These are phyloP conservation scores for Penicillium riverlandense DNA, from an alignment of 495 filamentous ascomycete genomes.

Conservation along the genomic window DNA sequence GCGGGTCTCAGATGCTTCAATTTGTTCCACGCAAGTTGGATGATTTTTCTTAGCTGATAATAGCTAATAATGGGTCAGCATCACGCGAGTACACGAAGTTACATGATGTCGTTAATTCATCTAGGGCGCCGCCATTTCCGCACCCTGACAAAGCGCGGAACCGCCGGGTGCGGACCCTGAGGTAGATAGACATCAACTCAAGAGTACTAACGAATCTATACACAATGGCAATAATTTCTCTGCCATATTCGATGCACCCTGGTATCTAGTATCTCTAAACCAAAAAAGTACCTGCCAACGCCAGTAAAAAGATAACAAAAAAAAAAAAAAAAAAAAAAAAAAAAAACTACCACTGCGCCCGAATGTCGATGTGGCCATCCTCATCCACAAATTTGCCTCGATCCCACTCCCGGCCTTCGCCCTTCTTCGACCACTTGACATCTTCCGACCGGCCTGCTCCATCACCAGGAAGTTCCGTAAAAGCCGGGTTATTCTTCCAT, in stretches of 20 bases:
- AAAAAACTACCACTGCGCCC: slow-evolving; percentile 35
- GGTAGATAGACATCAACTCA: no score
- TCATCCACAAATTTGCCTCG: slow-evolving; percentile 68
- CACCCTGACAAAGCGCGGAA: slow-evolving; percentile 33
- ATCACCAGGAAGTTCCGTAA: slow-evolving; percentile 3
- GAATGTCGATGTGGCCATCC: slow-evolving; percentile 50
- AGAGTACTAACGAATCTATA: no score
- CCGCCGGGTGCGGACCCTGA: neutral
- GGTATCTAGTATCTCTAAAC: slow-evolving; percentile 1
- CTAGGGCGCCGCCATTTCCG: slow-evolving; percentile 18
- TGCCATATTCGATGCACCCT: neutral
- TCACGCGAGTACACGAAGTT: neutral
- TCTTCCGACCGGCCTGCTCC: slow-evolving; percentile 52
- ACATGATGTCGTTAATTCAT: slow-evolving; percentile 1
- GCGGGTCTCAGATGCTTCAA: no score
- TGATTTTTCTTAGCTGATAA: no score
- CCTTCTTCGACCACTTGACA: slow-evolving; percentile 72
- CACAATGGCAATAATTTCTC: neutral
- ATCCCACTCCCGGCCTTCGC: slow-evolving; percentile 88
- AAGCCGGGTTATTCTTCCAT: slow-evolving; percentile 61
- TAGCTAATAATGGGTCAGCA: slow-evolving; percentile 7
- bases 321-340: no score
- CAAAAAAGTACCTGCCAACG: neutral
- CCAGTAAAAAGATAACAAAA: no score
- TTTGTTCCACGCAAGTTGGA: no score